Percentiles rank a stretch among this genome's conserved stretches.
Evolutionary conservation across 345 rosid genomes (phyloP).

Genomic region (Punica granatum): DNA sequence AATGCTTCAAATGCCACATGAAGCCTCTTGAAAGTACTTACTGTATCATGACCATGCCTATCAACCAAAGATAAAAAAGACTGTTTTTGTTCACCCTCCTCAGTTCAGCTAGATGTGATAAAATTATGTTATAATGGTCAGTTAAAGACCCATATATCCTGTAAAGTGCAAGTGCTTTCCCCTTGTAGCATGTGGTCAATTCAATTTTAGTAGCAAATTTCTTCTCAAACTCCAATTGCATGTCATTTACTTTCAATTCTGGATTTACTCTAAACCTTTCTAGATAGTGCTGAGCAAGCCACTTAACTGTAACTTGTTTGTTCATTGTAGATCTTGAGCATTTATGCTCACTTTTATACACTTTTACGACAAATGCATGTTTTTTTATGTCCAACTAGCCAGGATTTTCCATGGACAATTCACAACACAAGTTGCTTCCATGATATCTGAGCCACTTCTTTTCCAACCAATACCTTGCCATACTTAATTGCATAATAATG

Average conservation of each 20-base stretch:
- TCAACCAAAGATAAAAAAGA: neutral
- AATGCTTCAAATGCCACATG: neutral
- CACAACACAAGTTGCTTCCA: neutral
- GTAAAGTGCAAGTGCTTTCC: neutral
- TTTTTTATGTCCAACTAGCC: neutral
- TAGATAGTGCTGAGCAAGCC: neutral
- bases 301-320: neutral
- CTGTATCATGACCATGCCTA: neutral
- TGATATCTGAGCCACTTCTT: neutral
- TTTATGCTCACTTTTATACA: neutral
- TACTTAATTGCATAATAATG: neutral
- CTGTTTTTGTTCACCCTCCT: neutral
- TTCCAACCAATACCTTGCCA: neutral
- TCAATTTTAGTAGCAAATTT: neutral
- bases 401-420: neutral
- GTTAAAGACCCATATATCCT: neutral
- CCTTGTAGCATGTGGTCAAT: neutral
- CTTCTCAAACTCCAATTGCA: neutral
- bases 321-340: neutral
- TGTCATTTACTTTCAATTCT: neutral
- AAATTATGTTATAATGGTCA: neutral
- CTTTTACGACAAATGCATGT: neutral
- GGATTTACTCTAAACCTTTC: neutral
- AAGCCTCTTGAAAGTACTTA: neutral
- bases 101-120: neutral